These are phyloP conservation scores for Agapanthus africanus DNA, from an alignment of 106 monocot genomes.

Conservation along the genomic window DNA sequence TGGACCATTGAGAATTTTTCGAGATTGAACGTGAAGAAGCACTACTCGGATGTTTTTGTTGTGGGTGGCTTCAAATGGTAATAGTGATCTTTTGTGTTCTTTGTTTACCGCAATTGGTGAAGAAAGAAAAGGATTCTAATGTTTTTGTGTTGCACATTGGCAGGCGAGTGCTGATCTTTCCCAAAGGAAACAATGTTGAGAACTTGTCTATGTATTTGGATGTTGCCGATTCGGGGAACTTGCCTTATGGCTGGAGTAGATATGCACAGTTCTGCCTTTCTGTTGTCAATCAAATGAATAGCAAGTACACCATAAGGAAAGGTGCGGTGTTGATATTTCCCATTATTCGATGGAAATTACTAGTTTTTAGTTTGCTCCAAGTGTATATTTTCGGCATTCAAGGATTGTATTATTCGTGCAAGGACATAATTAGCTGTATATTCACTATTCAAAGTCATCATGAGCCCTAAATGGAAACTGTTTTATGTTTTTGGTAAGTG, in stretches of 20 bases:
- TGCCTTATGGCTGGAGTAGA: slow-evolving; percentile 69
- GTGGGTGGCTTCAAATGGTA: slow-evolving; percentile 95
- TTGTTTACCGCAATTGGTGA: neutral
- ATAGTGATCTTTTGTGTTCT: neutral
- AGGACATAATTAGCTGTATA: neutral
- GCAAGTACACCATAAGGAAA: slow-evolving; percentile 52
- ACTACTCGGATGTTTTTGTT: slow-evolving; percentile 73
- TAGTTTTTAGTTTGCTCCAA: neutral
- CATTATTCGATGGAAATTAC: neutral
- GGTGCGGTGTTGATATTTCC: slow-evolving; percentile 18
- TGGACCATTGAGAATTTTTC: slow-evolving; percentile 96
- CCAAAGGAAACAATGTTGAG: slow-evolving; percentile 72
- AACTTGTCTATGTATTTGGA: slow-evolving; percentile 72
- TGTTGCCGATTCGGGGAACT: slow-evolving; percentile 47
- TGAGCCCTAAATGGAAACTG: neutral
- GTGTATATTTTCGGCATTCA: neutral
- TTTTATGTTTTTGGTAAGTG: too few species aligned
- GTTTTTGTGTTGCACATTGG: neutral
- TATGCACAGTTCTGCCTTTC: slow-evolving; percentile 62
- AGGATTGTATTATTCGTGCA: neutral
- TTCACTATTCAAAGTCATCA: neutral
- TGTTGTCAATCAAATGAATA: slow-evolving; percentile 52
- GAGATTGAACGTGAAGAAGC: slow-evolving; percentile 75
- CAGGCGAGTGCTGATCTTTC: slow-evolving; percentile 66
- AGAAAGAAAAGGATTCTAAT: neutral